These are phyloP conservation scores for Grigorovia humatica DNA, from an alignment of 805 yeast genomes.

Conservation along the genomic window DNA sequence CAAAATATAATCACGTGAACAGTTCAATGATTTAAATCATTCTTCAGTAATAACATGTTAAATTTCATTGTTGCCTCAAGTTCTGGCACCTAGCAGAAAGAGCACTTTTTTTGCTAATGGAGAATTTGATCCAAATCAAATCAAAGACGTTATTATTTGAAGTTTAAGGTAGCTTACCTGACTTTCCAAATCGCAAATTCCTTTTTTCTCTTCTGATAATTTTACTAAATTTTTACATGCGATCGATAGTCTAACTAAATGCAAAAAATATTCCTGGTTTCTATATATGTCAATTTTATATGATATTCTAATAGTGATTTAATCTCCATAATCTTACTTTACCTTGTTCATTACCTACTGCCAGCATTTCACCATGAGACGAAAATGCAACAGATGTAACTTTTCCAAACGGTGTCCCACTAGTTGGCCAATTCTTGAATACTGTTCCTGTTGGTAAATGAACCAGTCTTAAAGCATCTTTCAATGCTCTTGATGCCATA, in stretches of 20 bases:
- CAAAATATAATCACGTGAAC: too few relatives aligned
- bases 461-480: slow-evolving; percentile 76
- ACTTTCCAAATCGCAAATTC: too few relatives aligned
- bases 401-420: slow-evolving; percentile 92
- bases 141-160: too few relatives aligned
- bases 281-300: neutral
- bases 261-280: neutral
- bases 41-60: too few relatives aligned
- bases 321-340: slow-evolving; percentile 81
- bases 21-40: too few relatives aligned
- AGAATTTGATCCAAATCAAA: too few relatives aligned
- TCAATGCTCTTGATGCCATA: slow-evolving; percentile 73
- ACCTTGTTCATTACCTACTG: slow-evolving; percentile 87
- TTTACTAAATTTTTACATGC: too few relatives aligned
- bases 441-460: slow-evolving; percentile 84
- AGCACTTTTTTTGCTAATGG: too few relatives aligned
- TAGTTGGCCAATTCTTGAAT: slow-evolving; percentile 93
- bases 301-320: slow-evolving; percentile 51
- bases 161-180: too few relatives aligned
- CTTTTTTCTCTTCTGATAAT: too few relatives aligned
- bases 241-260: neutral
- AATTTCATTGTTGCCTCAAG: too few relatives aligned
- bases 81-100: too few relatives aligned
- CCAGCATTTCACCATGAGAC: slow-evolving; percentile 71
- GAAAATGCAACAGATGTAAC: slow-evolving; percentile 76